Base-by-base conservation (phyloP, 345 rosid species). In the Citrus cavaleriei region DNA sequence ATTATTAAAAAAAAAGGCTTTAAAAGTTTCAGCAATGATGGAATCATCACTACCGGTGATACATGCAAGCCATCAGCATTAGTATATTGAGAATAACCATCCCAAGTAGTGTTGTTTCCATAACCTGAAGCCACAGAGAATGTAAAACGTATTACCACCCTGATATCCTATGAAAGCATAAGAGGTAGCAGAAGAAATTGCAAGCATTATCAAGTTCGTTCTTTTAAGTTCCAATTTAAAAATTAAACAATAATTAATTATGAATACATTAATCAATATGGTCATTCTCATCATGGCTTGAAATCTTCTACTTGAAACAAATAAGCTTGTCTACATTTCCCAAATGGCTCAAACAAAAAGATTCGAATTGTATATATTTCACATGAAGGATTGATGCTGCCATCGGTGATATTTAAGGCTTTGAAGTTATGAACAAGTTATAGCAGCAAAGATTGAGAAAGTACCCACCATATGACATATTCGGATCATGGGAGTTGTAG, bases 31-130 rank as follows among this genome's bases (percentile, higher is more conserved):
- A 14, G 57, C 25, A 68, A 74, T 0, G n/a, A 34, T 42, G 4
- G 61, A 73, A 54, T 77, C 24, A 59, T 78, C 37, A 91, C 79
- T 78, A 91, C 95, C 66, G 83, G 90, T 58, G 95, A 81, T 21
- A 90, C 61, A 81, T 90, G 91, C 81, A 88, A 18, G 71, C 86
- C 89, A 78, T 91, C 92, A 78, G 86, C 79, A 74, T 78, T 83
- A 74, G 82, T 80, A 82, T 84, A 88, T 51, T 77, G 88, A 77
- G 90, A 60, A 79, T 88, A 88, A 27, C 87, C 88, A 86, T 84
- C 90, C 91, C 89, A 89, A 60, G 76, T 24, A 21, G 77, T 84
- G 51, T 57, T 78, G 38, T 86, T 85, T 59, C 87, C 84, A 83
- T 88, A 87, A 55, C 87, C 93, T 90, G 83, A 78, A 77, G 49